A percentile compares a stretch with the other conserved stretches of the same genome.
Evolutionary conservation across 441 rosid species (phyloP).

Genomic region (Metrosideros polymorpha): DNA sequence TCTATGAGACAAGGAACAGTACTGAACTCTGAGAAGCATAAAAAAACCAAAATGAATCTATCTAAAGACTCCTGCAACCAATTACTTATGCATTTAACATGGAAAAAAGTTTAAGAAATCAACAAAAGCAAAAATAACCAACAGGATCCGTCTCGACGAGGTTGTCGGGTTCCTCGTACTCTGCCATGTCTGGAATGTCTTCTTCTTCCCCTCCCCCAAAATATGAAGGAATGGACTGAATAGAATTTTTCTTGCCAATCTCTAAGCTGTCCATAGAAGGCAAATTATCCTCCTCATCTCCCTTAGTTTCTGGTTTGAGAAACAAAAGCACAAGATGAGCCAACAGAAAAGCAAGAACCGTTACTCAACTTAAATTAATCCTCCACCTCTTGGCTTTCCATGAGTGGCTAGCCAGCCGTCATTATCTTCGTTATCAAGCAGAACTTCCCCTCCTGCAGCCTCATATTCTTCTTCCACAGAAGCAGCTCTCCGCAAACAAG

Average conservation of each 20-base stretch:
- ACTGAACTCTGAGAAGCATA: background rate
- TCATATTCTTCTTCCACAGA: conserved; percentile 90
- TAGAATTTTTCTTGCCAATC: conserved; percentile 36
- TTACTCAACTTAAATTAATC: background rate
- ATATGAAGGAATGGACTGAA: conserved; percentile 66
- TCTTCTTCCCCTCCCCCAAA: conserved; percentile 86
- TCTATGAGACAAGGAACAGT: background rate
- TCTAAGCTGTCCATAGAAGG: conserved; percentile 88
- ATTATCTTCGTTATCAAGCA: conserved; percentile 87
- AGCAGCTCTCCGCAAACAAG: conserved; percentile 91
- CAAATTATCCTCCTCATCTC: conserved; percentile 67
- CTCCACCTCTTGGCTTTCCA: conserved; percentile 83
- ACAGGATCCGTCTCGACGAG: conserved; percentile 73
- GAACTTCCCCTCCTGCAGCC: conserved; percentile 93
- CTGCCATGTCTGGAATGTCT: conserved; percentile 92
- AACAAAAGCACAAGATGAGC: background rate
- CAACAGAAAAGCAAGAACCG: background rate
- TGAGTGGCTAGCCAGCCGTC: conserved; percentile 99
- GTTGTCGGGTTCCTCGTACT: conserved; percentile 70
- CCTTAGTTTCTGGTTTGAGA: conserved; percentile 37
- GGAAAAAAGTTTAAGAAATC: background rate
- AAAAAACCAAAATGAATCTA: background rate
- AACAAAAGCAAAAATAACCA: conserved; percentile 9
- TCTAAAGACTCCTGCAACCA: background rate
- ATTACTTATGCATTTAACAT: background rate